Evolutionary conservation across 441 rosid species (phyloP), one percentile per base, ranked within the genome.

Genomic region (Croton setiger): DNA sequence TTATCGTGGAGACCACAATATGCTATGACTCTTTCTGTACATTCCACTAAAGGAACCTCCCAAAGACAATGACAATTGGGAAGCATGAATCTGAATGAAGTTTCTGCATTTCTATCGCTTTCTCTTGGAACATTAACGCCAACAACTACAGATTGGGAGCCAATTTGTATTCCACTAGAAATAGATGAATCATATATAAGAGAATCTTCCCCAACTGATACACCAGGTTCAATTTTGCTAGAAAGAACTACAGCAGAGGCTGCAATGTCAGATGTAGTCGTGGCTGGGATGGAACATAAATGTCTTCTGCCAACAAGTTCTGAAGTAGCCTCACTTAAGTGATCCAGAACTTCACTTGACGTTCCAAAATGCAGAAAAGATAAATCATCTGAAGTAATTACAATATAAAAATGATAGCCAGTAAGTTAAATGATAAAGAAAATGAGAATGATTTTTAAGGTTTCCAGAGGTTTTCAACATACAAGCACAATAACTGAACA

Each of bases 21-120:
- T 61, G 88, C 97, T 45, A 94, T 60, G 43, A 92, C 87, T 81
- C 79, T 86, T 72, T 86, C 92, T 51, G 79, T 77, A 65, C 82
- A 79, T 75, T 87, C 92, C 48, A 83, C 82, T 58, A 94, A 72
- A 18, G 99, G 98, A 76, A 92, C 98, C 85, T 94, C 99, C 99
- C 99, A 92, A 56, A 94, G 86, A 84, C 99, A 92, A 79, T 88
- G 97, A 65, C 94, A 90, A 77, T 88, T 96, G 2, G 99, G 99
- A 79, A 92, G 92, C 91, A 84, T 82, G 81, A 94, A 88, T 71
- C 83, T 79, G 78, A 83, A 75, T 21, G 80, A 80, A 76, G 72
- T 73, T 66, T 79, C 80, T 74, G 69, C 55, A 73, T 65, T 64
- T 41, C 56, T 76, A 67, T 68, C 78, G 49, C 68, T 74, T 65